Evolutionary conservation across 345 rosid genomes (phyloP), one percentile per base, ranked within the genome.

Genomic region (Rubroshorea leprosula): DNA sequence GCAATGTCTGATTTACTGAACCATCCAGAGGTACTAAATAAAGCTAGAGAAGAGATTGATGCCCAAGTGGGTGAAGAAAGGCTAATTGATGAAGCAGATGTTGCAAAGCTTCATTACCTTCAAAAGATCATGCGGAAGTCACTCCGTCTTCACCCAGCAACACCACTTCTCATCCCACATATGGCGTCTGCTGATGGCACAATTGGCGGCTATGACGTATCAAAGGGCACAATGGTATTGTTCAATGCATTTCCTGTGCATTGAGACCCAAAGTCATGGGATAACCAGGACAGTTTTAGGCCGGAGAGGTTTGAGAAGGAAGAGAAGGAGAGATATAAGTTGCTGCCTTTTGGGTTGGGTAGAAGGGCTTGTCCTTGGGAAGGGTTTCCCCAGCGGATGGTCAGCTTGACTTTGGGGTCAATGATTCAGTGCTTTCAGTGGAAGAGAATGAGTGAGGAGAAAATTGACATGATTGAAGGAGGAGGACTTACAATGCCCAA

Each of bases 341-440:
- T 61, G 15, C 5, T 65, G 31, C 70, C 66, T 0, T 65, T 70
- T 6, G 74, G 63, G 49, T 11, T 65, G 47, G 54, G 54, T 6
- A 23, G 54, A 16, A 50, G 54, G 15, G 54, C 54, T 12, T 50
- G 54, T 22, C 54, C 64, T 0, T 25, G 69, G 0, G 56, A 41
- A 1, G 39, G 57, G 2, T 12, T 71, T 7, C 64, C 75, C 1
- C 65, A 65, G 3, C 35, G 60, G 6, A 46, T 57, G 5, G 7
- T 71, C 54, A 43, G 20, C 39, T 21, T 57, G 31, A 52, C 61
- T 15, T 39, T 71, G 41, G 75, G 71, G 12, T 31, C 60, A 0
- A 17, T 71, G 55, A 66, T 66, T 38, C 62, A 66, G 21, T 66
- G 68, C 54, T 66, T 66, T 23, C 61, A 66, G 0, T 66, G 55